Percentiles rank a stretch among this genome's conserved stretches.
Evolutionary conservation across 2,329 filamentous ascomycete genomes (phyloP).

Genomic region (Penicillium expansum): DNA sequence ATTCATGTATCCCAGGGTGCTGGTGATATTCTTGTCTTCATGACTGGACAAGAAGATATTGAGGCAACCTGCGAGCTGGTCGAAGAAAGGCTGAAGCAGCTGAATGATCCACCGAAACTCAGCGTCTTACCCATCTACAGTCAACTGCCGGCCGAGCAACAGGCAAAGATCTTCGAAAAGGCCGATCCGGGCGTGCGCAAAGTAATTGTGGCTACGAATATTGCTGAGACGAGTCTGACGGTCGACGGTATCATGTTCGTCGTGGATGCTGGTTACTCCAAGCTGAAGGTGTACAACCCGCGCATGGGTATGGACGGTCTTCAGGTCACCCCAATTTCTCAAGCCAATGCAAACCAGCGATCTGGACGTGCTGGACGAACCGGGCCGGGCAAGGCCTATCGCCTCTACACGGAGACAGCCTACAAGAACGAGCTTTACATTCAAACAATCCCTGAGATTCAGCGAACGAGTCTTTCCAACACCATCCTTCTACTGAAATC

Average conservation of each 20-base stretch:
- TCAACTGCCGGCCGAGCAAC: constrained; percentile 97
- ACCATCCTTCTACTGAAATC: constrained; percentile 93
- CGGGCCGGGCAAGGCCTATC: constrained; percentile 91
- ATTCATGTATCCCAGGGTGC: constrained; percentile 93
- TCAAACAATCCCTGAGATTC: constrained; percentile 95
- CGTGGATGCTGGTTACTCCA: constrained; percentile 92
- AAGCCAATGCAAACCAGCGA: constrained; percentile 91
- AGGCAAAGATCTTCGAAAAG: constrained; percentile 95
- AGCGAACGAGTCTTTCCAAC: constrained; percentile 92
- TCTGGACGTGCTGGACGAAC: constrained; percentile 92
- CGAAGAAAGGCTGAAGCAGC: constrained; percentile 77
- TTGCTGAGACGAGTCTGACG: constrained; percentile 95
- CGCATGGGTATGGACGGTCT: constrained; percentile 99
- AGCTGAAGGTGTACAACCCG: constrained; percentile 97
- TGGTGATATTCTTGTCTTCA: constrained; percentile 96
- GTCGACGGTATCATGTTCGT: constrained; percentile 99
- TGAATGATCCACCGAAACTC: constrained; percentile 93
- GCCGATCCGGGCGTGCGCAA: constrained; percentile 89
- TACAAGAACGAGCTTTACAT: constrained; percentile 96
- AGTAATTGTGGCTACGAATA: constrained; percentile 97
- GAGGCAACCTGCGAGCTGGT: constrained; percentile 93
- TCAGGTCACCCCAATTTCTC: constrained; percentile 95
- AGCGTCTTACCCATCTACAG: constrained; percentile 97
- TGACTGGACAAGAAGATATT: constrained; percentile 99
- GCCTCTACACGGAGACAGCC: constrained; percentile 88